Evolutionary conservation across 169 alveolate genomes (phyloP), one percentile per base, ranked within the genome.

Genomic region (Cyclospora cayetanensis): DNA sequence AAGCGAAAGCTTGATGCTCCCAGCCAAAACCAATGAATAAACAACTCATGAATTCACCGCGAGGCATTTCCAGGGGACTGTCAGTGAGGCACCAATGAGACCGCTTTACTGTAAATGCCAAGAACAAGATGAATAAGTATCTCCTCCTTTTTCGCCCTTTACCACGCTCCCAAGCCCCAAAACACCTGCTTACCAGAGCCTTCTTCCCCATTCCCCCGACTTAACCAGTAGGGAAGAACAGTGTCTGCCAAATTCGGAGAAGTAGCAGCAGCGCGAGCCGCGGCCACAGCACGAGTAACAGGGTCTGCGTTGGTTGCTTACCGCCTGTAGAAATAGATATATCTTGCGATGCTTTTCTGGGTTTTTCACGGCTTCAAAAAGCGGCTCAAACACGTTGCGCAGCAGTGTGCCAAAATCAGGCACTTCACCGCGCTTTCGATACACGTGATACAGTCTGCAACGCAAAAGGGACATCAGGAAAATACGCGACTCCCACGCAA

Each of bases 321-420:
- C 93, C 55, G 86, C 93, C 72, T 91, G 93, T 50, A 95, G 80
- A 34, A 95, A 93, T 11, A 70, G 4, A 46, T 76, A 95, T 18
- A 95, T 84, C 66, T 96, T 94, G 42, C 97, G 97, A 68, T 97
- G 95, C 39, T 52, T 50, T 50, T 94, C 93, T 34, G 99, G 99
- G 87, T 96, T 85, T 42, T 94, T 83, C 9, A 96, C 95, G 66
- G 97, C 97, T 76, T 96, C 97, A 79, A 96, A 95, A 39, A 97
- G 90, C 2, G 99, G 99, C 89, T 91, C 94, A 29, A 91, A 94
- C 29, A 96, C 93, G 82, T 96, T 96, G 27, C 93, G 92, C 37
- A 97, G 83, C 95, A 97, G 93, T 74, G 97, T 97, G 35, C 95
- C 96, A 90, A 97, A 97, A 72, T 93, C 90, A 3, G 87, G 25